Conservation (phyloP, 1,284 basidiomycete species). For the Earliella scabrosa region DNA sequence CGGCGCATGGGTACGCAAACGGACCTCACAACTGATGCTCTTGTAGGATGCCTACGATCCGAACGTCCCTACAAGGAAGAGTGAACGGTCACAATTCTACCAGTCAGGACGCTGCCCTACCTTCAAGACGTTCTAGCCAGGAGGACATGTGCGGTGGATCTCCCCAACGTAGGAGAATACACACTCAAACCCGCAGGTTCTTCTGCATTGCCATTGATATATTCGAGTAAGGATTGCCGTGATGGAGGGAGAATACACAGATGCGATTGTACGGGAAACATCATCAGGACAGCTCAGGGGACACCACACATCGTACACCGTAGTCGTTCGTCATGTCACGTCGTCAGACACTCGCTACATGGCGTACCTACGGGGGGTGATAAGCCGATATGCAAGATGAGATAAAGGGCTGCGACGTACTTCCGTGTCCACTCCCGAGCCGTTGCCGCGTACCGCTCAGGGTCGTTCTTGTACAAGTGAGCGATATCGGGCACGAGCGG, state of each 20-base stretch:
- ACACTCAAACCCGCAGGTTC: not conserved
- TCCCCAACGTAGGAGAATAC: too few species aligned
- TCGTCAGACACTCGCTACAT: conserved; percentile 46
- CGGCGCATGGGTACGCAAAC: too few species aligned
- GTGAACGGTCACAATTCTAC: too few species aligned
- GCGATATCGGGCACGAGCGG: conserved; percentile 85
- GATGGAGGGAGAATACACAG: conserved; percentile 24
- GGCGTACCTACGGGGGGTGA: conserved; percentile 60
- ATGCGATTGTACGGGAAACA: conserved; percentile 24
- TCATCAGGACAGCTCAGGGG: conserved; percentile 21
- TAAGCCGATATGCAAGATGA: conserved; percentile 32
- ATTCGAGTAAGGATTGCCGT: not conserved
- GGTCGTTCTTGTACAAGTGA: conserved; percentile 95
- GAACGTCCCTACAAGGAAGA: too few species aligned
- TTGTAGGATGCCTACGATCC: too few species aligned
- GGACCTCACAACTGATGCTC: too few species aligned
- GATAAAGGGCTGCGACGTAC: conserved; percentile 50
- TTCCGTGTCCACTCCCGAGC: conserved; percentile 98
- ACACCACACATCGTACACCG: conserved; percentile 33
- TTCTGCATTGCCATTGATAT: conserved; percentile 18
- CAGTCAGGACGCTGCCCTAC: too few species aligned
- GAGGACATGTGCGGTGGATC: not conserved
- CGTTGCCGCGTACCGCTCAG: conserved; percentile 91
- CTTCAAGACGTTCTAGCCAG: too few species aligned
- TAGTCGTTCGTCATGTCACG: conserved; percentile 26